These are phyloP conservation scores for Hypoxylon rickii DNA, from an alignment of 495 filamentous ascomycete species.

Conservation along the genomic window DNA sequence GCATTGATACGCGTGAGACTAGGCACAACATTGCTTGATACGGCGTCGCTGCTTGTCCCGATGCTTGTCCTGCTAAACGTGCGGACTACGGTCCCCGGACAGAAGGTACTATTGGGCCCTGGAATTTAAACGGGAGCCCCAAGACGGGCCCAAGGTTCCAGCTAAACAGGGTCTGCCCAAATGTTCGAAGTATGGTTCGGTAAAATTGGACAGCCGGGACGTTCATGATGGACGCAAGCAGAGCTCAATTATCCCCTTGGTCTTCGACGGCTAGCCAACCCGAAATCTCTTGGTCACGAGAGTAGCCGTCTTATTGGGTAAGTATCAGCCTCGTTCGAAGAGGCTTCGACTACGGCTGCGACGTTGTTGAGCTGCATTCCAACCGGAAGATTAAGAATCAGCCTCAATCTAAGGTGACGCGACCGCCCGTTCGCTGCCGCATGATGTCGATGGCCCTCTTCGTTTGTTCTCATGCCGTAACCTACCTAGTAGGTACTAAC, in stretches of 20 bases:
- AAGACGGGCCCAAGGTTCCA: constrained; percentile 17
- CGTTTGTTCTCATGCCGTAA: constrained; percentile 19
- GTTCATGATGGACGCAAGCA: constrained; percentile 28
- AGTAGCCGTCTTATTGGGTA: constrained; percentile 15
- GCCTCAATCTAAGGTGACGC: constrained; percentile 35
- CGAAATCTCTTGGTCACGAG: constrained; percentile 13
- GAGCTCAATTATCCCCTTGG: constrained; percentile 5
- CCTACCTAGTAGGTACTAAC: too few species aligned
- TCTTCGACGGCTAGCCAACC: constrained; percentile 26
- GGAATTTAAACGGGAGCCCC: constrained; percentile 22
- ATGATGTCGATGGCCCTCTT: constrained; percentile 24
- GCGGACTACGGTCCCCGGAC: constrained; percentile 21
- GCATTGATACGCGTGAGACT: constrained; percentile 1
- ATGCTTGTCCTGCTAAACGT: constrained; percentile 24
- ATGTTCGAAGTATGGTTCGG: constrained; percentile 29
- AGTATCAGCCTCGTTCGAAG: constrained; percentile 33
- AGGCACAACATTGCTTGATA: background rate
- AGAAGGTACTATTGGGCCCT: constrained; percentile 15
- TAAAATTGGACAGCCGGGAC: constrained; percentile 35
- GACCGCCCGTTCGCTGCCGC: constrained; percentile 19
- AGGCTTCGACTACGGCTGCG: constrained; percentile 12
- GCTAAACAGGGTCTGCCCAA: constrained; percentile 16
- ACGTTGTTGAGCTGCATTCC: constrained; percentile 23
- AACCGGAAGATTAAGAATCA: constrained; percentile 36
- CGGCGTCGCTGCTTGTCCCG: constrained; percentile 9